Percentiles rank a stretch among this genome's conserved stretches.
These are phyloP conservation scores for Trichoderma guizhouense DNA, from an alignment of 2,329 filamentous ascomycete species.

Conservation along the genomic window DNA sequence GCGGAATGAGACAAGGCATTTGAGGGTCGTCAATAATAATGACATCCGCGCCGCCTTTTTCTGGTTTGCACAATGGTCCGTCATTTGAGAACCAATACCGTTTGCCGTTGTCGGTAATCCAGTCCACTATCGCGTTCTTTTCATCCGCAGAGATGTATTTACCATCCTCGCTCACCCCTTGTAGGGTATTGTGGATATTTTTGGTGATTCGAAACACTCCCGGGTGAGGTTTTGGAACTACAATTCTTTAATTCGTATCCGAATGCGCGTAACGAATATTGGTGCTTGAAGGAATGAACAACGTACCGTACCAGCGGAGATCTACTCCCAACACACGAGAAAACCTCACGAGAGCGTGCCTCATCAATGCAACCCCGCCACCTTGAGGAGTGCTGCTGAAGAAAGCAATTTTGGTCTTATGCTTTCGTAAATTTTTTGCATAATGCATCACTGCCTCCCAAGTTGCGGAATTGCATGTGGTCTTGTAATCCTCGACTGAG, in stretches of 20 bases:
- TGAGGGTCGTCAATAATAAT: slow-evolving; percentile 80
- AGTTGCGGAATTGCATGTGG: slow-evolving; percentile 58
- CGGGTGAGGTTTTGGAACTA: slow-evolving; percentile 74
- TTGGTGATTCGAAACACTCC: slow-evolving; percentile 82
- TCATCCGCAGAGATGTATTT: slow-evolving; percentile 63
- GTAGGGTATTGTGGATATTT: slow-evolving; percentile 84
- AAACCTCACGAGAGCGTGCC: slow-evolving; percentile 73
- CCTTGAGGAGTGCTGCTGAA: slow-evolving; percentile 79
- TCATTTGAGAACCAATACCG: slow-evolving; percentile 69
- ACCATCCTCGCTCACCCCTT: slow-evolving; percentile 66
- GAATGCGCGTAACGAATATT: not conserved
- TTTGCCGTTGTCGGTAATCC: slow-evolving; percentile 70
- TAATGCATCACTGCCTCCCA: slow-evolving; percentile 65
- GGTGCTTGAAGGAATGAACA: too few relatives aligned
- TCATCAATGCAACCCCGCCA: slow-evolving; percentile 79
- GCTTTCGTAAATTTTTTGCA: slow-evolving; percentile 58
- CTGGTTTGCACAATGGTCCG: slow-evolving; percentile 62
- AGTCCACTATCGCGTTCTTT: slow-evolving; percentile 61
- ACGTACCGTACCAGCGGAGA: slow-evolving; percentile 66
- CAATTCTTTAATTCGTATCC: not conserved
- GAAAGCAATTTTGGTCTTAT: slow-evolving; percentile 68
- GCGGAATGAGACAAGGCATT: slow-evolving; percentile 74
- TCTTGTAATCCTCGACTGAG: slow-evolving; percentile 54
- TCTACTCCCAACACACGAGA: slow-evolving; percentile 64
- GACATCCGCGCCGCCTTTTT: slow-evolving; percentile 71